Conservation (phyloP, 1,284 basidiomycete genomes). For the Peniophora sp. region DNA sequence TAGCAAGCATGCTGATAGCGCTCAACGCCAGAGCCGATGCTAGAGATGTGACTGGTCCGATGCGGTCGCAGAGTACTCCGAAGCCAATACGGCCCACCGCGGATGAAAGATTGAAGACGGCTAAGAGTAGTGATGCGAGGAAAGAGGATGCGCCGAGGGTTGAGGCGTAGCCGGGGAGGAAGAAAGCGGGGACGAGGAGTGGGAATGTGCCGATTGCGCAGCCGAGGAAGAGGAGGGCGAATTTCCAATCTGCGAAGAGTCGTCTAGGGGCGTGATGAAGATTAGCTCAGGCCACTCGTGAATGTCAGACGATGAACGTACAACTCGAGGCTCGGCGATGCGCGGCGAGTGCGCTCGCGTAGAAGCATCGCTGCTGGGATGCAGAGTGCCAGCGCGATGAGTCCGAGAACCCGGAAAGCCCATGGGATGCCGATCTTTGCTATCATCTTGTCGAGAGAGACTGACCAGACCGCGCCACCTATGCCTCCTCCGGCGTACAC, state of each 20-base stretch:
- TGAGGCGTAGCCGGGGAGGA: constrained; percentile 25
- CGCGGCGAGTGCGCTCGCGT: constrained; percentile 19
- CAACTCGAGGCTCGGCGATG: constrained; percentile 13
- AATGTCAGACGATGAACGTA: neutral
- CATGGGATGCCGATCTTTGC: constrained; percentile 20
- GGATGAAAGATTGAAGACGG: constrained; percentile 25
- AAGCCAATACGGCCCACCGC: constrained; percentile 22
- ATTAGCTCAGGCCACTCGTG: neutral
- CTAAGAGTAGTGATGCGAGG: constrained; percentile 19
- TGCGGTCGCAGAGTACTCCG: constrained; percentile 20
- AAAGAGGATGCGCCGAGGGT: constrained; percentile 20
- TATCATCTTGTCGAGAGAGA: constrained; percentile 22
- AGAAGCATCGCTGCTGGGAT: constrained; percentile 23
- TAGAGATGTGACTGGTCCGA: constrained; percentile 23
- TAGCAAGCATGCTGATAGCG: constrained; percentile 21
- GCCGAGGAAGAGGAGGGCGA: constrained; percentile 23
- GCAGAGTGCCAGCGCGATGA: constrained; percentile 18
- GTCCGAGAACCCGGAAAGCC: constrained; percentile 27
- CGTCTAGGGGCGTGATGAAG: constrained; percentile 12
- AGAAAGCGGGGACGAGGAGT: constrained; percentile 27
- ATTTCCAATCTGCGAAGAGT: constrained; percentile 24
- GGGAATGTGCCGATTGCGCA: constrained; percentile 26
- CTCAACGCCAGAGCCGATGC: constrained; percentile 18
- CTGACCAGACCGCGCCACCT: constrained; percentile 22
- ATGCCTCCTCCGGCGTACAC: constrained; percentile 24